These are phyloP conservation scores for Syncephalastrum sp. DNA, from an alignment of 371 early-diverging fungal genomes.

Conservation along the genomic window DNA sequence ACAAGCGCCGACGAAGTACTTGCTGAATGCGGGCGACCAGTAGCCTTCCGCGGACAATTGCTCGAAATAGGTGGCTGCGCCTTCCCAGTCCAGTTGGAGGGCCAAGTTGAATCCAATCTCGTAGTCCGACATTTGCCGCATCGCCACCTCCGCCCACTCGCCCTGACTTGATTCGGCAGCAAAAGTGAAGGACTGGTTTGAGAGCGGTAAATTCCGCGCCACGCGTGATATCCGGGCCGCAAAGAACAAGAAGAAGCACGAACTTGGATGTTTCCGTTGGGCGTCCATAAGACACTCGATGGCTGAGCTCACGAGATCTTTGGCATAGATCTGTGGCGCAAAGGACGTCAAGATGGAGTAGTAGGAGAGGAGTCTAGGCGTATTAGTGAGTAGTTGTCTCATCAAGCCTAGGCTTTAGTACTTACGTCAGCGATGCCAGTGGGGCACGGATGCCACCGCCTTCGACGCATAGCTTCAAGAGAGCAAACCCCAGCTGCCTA, in stretches of 20 bases:
- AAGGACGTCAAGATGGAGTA: slow-evolving; percentile 54
- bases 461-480: slow-evolving; percentile 53
- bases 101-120: slow-evolving; percentile 61
- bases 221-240: slow-evolving; percentile 55
- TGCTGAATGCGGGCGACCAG: slow-evolving; percentile 61
- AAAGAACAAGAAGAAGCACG: slow-evolving; percentile 61
- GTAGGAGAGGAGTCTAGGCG: slow-evolving; percentile 38
- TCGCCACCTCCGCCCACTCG: slow-evolving; percentile 54
- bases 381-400: slow-evolving; percentile 2
- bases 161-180: slow-evolving; percentile 50
- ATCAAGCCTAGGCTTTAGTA: slow-evolving; percentile 4
- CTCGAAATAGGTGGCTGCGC: slow-evolving; percentile 46
- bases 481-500: slow-evolving; percentile 57
- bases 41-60: slow-evolving; percentile 52
- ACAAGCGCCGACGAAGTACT: slow-evolving; percentile 61
- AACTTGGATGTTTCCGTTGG: slow-evolving; percentile 51
- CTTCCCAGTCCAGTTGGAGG: slow-evolving; percentile 54
- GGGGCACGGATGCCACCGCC: slow-evolving; percentile 59
- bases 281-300: slow-evolving; percentile 59
- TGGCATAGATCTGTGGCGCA: slow-evolving; percentile 40
- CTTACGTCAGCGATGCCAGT: slow-evolving; percentile 56
- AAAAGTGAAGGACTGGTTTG: slow-evolving; percentile 52
- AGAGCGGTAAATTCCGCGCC: slow-evolving; percentile 48
- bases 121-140: slow-evolving; percentile 56
- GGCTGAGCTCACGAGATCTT: slow-evolving; percentile 45